Base-by-base conservation (phyloP, 176 grass and related monocot genomes). In the Musa schizocarpa region DNA sequence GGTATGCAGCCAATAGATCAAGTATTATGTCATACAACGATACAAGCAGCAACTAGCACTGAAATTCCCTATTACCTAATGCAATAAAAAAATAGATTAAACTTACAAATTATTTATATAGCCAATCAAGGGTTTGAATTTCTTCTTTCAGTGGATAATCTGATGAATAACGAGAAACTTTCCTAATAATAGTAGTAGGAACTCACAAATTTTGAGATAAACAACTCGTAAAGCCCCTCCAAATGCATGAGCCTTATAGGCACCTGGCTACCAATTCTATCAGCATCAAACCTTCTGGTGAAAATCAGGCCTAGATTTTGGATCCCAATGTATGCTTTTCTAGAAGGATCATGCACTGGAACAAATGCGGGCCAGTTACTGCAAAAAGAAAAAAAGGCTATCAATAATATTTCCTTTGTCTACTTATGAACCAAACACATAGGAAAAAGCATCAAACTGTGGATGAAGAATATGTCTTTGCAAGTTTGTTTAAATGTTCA, bases 341-440 rank as follows among this genome's bases (percentile, higher is more conserved):
- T 70, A 67, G 95, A 98, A 86, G 95, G 95, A 17, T 93, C 95
- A 22, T 98, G 95, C 67, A 98, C 88, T 0, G 88, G 95, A 77
- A 98, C 95, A 93, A 98, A 98, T 55, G 88, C 90, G 54, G 88
- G 82, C 95, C 95, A 98, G 81, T 93, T 93, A 73, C 95, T 98
- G 85, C 76, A 87, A 88, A 81, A 61, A 23, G 20, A 81, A 25
- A 72, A 69, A 82, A 80, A 58, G 55, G 4, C 23, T 16, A 55
- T 52, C 8, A 1, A 62, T 17, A 53, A 22, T 72, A 52, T 53
- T 12, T 26, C 22, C 25, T 69, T 22, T 49, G 48, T 69, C 34
- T 69, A 17, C 19, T 16, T 16, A 69, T 20, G 3, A 22, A 69
- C 13, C 3, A 43, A 69, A 19, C 16, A 6, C 3, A 69, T 2